Conservation (phyloP, 345 rosid genomes). For the Lumnitzera littorea region DNA sequence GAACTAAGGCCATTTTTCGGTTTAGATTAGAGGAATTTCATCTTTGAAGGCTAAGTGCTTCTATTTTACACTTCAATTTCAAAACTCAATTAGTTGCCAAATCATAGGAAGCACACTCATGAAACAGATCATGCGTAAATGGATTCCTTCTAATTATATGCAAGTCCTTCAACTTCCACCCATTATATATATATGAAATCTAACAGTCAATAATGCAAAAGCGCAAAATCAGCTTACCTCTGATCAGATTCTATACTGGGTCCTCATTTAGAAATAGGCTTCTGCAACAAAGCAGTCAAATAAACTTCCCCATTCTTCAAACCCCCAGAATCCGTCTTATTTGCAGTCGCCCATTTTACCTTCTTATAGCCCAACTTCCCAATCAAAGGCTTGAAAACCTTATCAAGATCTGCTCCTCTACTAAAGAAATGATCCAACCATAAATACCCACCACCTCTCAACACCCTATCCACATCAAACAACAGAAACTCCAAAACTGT, state of each 20-base stretch:
- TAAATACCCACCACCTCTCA: conserved; percentile 81
- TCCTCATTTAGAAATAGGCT: conserved; percentile 59
- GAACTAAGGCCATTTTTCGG: no score
- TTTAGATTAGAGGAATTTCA: no score
- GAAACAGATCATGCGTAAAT: no score
- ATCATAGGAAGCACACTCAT: no score
- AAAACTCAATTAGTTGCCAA: no score
- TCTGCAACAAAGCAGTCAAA: conserved; percentile 83
- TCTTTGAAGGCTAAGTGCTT: no score
- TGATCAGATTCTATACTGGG: not conserved
- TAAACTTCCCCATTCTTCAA: conserved; percentile 80
- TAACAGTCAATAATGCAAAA: not conserved
- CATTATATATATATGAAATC: not conserved
- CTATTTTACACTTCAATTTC: no score
- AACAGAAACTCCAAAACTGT: conserved; percentile 77
- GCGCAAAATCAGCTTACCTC: conserved; percentile 17
- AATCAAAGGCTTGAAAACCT: conserved; percentile 70
- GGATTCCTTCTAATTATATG: not conserved
- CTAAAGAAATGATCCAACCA: conserved; percentile 94
- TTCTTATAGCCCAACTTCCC: conserved; percentile 84
- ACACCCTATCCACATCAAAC: conserved; percentile 73
- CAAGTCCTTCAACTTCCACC: not conserved
- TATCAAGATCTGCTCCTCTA: conserved; percentile 58
- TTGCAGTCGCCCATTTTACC: conserved; percentile 87
- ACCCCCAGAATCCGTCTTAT: conserved; percentile 60